phyloP scores from a whole-genome alignment of 192 early-diverging fungal species.

The Rhizophlyctis rosea region DNA sequence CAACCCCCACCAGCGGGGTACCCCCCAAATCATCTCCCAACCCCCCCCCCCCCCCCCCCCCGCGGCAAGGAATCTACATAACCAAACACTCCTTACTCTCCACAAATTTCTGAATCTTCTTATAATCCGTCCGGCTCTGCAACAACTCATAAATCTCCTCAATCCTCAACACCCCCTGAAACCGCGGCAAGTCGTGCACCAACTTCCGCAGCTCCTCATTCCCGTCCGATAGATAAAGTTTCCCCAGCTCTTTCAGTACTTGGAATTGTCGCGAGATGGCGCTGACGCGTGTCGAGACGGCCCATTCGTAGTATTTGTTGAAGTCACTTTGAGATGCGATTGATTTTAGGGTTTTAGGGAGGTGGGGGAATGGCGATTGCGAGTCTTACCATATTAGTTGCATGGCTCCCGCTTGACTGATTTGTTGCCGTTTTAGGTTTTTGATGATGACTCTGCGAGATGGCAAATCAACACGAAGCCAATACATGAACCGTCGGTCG shows the following conservation, averaged over 20 bases:
- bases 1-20: too few species aligned
- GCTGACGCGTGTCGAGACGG: slow-evolving; percentile 56
- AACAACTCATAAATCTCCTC: slow-evolving; percentile 86
- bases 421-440: slow-evolving; percentile 75
- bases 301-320: slow-evolving; percentile 77
- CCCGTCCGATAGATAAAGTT: slow-evolving; percentile 74
- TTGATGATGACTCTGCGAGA: slow-evolving; percentile 69
- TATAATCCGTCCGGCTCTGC: slow-evolving; percentile 71
- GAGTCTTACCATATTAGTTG: slow-evolving; percentile 72
- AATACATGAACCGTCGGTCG: neutral
- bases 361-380: slow-evolving; percentile 8
- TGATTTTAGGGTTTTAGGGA: slow-evolving; percentile 6
- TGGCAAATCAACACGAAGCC: neutral
- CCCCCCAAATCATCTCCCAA: too few species aligned
- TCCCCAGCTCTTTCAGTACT: slow-evolving; percentile 78
- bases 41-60: too few species aligned
- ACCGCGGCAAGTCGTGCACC: slow-evolving; percentile 74
- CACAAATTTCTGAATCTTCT: slow-evolving; percentile 70
- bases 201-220: slow-evolving; percentile 68
- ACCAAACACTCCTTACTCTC: slow-evolving; percentile 60
- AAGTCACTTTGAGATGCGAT: slow-evolving; percentile 54
- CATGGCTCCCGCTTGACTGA: slow-evolving; percentile 82
- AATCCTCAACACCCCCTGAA: slow-evolving; percentile 64
- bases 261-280: slow-evolving; percentile 68
- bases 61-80: too few species aligned